phyloP scores from a whole-genome alignment of 1,139 yeast species.

The Hanseniaspora sp. region DNA sequence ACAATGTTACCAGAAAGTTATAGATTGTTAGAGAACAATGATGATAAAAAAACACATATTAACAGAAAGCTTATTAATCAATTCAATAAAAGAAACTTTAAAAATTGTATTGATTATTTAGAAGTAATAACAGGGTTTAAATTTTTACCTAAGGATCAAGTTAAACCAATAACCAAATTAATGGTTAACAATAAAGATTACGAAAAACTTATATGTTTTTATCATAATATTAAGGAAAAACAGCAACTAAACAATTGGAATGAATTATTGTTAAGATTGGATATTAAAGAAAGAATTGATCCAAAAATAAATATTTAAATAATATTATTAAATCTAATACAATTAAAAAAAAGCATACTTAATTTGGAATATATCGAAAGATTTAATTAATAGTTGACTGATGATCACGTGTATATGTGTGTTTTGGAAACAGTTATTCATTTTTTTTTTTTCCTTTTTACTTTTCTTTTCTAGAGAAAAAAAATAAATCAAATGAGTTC shows the following conservation, averaged over 20 bases:
- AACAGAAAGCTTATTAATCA: slow-evolving; percentile 17
- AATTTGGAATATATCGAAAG: too few relatives aligned
- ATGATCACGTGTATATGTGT: too few relatives aligned
- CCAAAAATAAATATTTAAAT: not conserved
- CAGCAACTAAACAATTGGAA: slow-evolving; percentile 8
- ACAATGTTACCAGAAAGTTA: slow-evolving; percentile 22
- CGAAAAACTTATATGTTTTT: slow-evolving; percentile 13
- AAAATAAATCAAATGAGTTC: too few relatives aligned
- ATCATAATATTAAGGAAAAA: slow-evolving; percentile 16
- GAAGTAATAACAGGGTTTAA: slow-evolving; percentile 26
- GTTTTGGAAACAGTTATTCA: too few relatives aligned
- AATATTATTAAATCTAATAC: too few relatives aligned
- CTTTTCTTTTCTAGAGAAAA: too few relatives aligned
- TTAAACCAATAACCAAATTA: slow-evolving; percentile 21
- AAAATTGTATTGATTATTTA: slow-evolving; percentile 18
- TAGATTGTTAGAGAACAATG: slow-evolving; percentile 14
- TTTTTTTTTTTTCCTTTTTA: too few relatives aligned
- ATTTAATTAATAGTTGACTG: too few relatives aligned
- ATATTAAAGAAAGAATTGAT: slow-evolving; percentile 9
- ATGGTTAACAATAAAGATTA: slow-evolving; percentile 19
- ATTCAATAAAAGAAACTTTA: not conserved
- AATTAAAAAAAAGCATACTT: too few relatives aligned
- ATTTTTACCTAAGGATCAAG: slow-evolving; percentile 25
- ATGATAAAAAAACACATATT: slow-evolving; percentile 12
- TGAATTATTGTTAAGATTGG: slow-evolving; percentile 1